A percentile compares a stretch with the other conserved stretches of the same genome.
Conservation (phyloP, 179 eudicot species). For the Vitellaria paradoxa region DNA sequence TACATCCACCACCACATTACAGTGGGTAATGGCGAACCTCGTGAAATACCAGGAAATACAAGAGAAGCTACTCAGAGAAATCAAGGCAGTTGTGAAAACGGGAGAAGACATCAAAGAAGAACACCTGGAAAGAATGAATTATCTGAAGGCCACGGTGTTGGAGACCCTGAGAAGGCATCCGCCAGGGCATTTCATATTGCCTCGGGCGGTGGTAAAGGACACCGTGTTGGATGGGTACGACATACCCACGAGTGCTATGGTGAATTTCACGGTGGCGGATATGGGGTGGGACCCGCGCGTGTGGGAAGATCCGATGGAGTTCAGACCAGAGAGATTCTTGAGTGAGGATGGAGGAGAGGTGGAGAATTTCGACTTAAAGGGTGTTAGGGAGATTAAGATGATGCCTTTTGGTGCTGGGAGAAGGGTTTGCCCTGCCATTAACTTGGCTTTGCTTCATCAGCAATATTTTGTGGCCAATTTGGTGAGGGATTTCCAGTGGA, state of each 20-base stretch:
- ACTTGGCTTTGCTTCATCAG: slow-evolving; percentile 28
- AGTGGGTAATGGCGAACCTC: slow-evolving; percentile 29
- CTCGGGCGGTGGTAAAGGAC: slow-evolving; percentile 19
- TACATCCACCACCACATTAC: slow-evolving; percentile 27
- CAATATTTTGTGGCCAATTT: slow-evolving; percentile 31
- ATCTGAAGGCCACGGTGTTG: slow-evolving; percentile 25
- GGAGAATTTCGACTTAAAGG: slow-evolving; percentile 21
- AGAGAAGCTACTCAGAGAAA: slow-evolving; percentile 12
- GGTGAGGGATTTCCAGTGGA: slow-evolving; percentile 32
- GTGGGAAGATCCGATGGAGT: slow-evolving; percentile 35
- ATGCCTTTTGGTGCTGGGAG: slow-evolving; percentile 41
- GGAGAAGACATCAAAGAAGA: slow-evolving; percentile 16
- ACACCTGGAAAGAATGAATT: slow-evolving; percentile 23
- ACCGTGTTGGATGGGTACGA: slow-evolving; percentile 24
- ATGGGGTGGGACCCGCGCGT: slow-evolving; percentile 26
- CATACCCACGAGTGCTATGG: slow-evolving; percentile 22
- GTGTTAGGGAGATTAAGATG: slow-evolving; percentile 30
- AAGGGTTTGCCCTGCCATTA: slow-evolving; percentile 34
- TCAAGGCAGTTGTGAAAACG: neutral
- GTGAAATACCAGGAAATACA: slow-evolving; percentile 24
- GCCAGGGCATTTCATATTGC: slow-evolving; percentile 30
- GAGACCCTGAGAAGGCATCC: slow-evolving; percentile 32
- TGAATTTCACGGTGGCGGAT: slow-evolving; percentile 25
- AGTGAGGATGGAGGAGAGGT: neutral
- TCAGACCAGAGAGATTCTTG: slow-evolving; percentile 33